Percentiles rank a stretch among this genome's conserved stretches.
phyloP scores from a whole-genome alignment of 148 eudicot species.

The Heliosperma pusillum region DNA sequence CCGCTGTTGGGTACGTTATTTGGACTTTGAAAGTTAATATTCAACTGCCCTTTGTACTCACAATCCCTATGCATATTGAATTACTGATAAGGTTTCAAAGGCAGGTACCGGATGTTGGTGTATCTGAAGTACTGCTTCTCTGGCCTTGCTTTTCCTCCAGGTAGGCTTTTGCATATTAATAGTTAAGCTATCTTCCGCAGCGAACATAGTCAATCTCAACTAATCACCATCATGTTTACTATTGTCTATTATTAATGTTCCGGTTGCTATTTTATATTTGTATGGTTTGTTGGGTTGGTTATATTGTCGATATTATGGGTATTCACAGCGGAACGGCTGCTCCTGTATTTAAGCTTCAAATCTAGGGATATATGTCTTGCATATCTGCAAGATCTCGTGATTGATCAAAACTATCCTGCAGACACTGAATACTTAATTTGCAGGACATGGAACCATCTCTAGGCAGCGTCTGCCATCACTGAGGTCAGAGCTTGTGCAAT shows the following conservation, averaged over 20 bases:
- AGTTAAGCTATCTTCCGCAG: background rate
- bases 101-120: conserved; percentile 90
- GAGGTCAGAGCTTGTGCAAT: conserved; percentile 71
- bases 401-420: background rate
- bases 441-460: conserved; percentile 79
- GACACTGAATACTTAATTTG: conserved; percentile 19
- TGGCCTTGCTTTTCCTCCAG: conserved; percentile 95
- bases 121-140: conserved; percentile 93
- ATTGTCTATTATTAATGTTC: background rate
- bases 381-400: background rate
- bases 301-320: background rate
- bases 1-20: conserved; percentile 67
- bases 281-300: background rate
- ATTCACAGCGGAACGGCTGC: background rate
- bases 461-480: conserved; percentile 62
- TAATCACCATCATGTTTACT: background rate
- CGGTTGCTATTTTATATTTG: background rate
- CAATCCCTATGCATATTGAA: conserved; percentile 1
- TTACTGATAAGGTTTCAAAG: conserved; percentile 17
- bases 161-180: conserved; percentile 32
- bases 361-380: background rate
- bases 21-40: conserved; percentile 7
- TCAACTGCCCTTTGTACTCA: background rate
- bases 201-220: background rate
- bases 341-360: conserved; percentile 5